Conservation (phyloP, 768 basidiomycete species). For the Russula virescens region DNA sequence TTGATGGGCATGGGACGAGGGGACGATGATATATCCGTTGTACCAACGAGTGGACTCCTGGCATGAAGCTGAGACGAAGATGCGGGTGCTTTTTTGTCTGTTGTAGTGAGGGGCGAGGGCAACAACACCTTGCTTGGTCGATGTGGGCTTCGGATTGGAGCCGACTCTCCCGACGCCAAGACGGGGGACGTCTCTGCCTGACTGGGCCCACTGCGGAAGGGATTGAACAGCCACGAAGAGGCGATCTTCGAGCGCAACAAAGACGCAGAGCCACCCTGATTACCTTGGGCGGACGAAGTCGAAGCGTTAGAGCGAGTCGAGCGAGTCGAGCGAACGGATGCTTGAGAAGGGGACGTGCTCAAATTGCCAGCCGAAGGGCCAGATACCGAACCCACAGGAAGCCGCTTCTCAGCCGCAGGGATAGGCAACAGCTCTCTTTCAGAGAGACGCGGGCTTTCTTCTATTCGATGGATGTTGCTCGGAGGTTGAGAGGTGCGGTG, state of each 20-base stretch:
- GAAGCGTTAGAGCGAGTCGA: constrained; percentile 49
- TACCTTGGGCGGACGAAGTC: constrained; percentile 27
- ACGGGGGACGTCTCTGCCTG: constrained; percentile 58
- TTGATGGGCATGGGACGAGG: constrained; percentile 41
- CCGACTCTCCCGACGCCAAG: constrained; percentile 44
- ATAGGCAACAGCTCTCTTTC: constrained; percentile 46
- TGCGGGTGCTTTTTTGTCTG: background rate
- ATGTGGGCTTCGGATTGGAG: constrained; percentile 26
- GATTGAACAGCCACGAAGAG: constrained; percentile 74
- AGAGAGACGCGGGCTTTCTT: constrained; percentile 59
- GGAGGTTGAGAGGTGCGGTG: constrained; percentile 44
- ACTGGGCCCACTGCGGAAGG: constrained; percentile 58
- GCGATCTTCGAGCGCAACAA: constrained; percentile 53
- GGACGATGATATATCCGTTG: constrained; percentile 28
- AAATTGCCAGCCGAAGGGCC: constrained; percentile 27
- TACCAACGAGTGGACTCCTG: background rate
- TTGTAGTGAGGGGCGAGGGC: background rate
- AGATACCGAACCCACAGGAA: constrained; percentile 22
- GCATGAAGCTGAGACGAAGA: background rate
- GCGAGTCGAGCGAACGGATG: constrained; percentile 53
- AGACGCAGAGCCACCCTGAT: constrained; percentile 25
- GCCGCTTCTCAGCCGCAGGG: constrained; percentile 22
- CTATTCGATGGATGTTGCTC: constrained; percentile 53
- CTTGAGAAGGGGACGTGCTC: constrained; percentile 61
- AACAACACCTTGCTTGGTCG: constrained; percentile 23